These are phyloP conservation scores for Comarum palustre DNA, from an alignment of 306 rosid species.

Conservation along the genomic window DNA sequence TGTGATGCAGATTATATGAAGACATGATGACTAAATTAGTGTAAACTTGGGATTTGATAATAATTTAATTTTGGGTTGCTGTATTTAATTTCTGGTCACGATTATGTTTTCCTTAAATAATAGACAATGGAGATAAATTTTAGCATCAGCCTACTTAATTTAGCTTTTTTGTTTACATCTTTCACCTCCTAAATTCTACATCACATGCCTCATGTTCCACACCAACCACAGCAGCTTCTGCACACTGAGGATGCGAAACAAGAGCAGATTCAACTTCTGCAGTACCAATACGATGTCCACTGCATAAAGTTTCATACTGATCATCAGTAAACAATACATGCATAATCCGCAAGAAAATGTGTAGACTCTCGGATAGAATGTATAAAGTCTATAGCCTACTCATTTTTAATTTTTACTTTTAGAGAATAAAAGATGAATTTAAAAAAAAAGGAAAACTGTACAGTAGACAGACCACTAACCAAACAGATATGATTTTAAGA, in stretches of 20 bases:
- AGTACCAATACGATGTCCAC: constrained; percentile 99
- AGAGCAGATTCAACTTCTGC: constrained; percentile 99
- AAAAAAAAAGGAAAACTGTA: not conserved
- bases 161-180: too few relatives aligned
- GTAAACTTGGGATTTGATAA: not conserved
- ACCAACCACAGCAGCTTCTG: constrained; percentile 99
- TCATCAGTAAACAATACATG: not conserved
- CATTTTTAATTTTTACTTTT: not conserved
- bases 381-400: not conserved
- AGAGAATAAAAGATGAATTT: not conserved
- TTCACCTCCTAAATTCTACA: not conserved
- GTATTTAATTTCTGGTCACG: not conserved
- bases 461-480: not conserved
- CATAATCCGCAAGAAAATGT: not conserved
- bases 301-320: constrained; percentile 32
- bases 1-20: not conserved
- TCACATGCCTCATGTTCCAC: constrained; percentile 82
- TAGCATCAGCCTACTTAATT: not conserved
- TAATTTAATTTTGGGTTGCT: not conserved
- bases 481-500: not conserved
- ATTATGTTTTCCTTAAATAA: not conserved
- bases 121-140: not conserved
- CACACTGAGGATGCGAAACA: constrained; percentile 84
- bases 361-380: not conserved
- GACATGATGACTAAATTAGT: not conserved